phyloP scores from a whole-genome alignment of 1,139 yeast genomes.

The Saccharomyces hybrid region DNA sequence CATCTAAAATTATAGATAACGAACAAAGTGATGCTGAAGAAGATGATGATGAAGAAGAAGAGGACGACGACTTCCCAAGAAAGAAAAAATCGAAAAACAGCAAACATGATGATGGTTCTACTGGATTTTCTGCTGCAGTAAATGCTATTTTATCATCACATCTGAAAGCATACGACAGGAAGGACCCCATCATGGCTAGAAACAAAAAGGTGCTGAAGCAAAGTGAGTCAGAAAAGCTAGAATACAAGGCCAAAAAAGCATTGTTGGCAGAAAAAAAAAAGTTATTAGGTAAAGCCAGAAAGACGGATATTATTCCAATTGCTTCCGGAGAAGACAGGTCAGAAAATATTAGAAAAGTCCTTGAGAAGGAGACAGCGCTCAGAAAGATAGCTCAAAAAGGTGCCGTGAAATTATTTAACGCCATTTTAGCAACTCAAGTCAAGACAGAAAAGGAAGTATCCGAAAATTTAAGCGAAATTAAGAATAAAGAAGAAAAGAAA shows the following conservation, averaged over 20 bases:
- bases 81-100: constrained; percentile 48
- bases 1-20: constrained; percentile 12
- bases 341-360: constrained; percentile 44
- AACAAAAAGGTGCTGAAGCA: constrained; percentile 60
- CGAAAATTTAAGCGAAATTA: constrained; percentile 35
- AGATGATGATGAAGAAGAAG: constrained; percentile 31
- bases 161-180: constrained; percentile 79
- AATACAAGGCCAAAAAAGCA: constrained; percentile 71
- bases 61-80: constrained; percentile 40
- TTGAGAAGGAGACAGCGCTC: constrained; percentile 65
- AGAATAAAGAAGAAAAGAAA: constrained; percentile 41
- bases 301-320: constrained; percentile 57
- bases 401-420: constrained; percentile 86
- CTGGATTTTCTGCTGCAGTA: constrained; percentile 73
- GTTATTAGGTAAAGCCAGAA: constrained; percentile 59
- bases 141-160: constrained; percentile 78
- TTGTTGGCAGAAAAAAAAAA: constrained; percentile 66
- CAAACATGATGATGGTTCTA: constrained; percentile 59
- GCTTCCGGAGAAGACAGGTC: constrained; percentile 34
- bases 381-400: constrained; percentile 90
- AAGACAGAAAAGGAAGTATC: constrained; percentile 40
- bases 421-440: constrained; percentile 77
- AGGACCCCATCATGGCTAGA: constrained; percentile 84
- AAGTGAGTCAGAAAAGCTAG: constrained; percentile 74
- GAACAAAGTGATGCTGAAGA: constrained; percentile 27